These are phyloP conservation scores for Phialophora macrospora DNA, from an alignment of 2,329 filamentous ascomycete genomes.

Conservation along the genomic window DNA sequence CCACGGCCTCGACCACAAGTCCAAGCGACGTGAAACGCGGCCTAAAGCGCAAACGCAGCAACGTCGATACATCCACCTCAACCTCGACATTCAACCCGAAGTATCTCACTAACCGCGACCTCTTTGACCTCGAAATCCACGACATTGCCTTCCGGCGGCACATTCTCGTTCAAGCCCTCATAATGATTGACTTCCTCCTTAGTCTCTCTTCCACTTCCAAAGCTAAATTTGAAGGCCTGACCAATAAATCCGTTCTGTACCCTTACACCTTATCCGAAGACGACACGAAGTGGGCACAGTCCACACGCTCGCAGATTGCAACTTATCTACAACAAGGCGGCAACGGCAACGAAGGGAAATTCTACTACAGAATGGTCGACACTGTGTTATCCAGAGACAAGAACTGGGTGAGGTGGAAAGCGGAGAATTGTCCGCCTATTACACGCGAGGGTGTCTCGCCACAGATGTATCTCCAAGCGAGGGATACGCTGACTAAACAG, in stretches of 20 bases:
- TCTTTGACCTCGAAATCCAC: conserved; percentile 95
- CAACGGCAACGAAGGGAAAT: conserved; percentile 76
- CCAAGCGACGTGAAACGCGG: conserved; percentile 68
- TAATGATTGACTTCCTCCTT: conserved; percentile 93
- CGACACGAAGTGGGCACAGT: conserved; percentile 82
- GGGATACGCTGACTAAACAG: conserved; percentile 66
- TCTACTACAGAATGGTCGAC: conserved; percentile 96
- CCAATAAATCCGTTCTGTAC: conserved; percentile 89
- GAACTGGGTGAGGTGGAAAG: conserved; percentile 99
- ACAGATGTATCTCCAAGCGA: conserved; percentile 71
- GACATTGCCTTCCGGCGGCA: conserved; percentile 93
- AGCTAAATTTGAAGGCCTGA: conserved; percentile 72
- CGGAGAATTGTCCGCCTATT: conserved; percentile 88
- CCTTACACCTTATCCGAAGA: conserved; percentile 76
- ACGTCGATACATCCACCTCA: conserved; percentile 42
- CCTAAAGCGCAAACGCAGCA: conserved; percentile 72
- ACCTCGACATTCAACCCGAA: conserved; percentile 90
- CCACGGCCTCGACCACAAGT: conserved; percentile 59
- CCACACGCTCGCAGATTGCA: conserved; percentile 78
- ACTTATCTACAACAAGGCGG: conserved; percentile 70
- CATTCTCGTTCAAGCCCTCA: conserved; percentile 91
- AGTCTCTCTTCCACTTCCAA: conserved; percentile 83
- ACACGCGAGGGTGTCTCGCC: conserved; percentile 73
- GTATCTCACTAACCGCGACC: conserved; percentile 93
- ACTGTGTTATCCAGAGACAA: conserved; percentile 94